Evolutionary conservation across 306 rosid species (phyloP), one percentile per base, ranked within the genome.

Genomic region (Oemleria cerasiformis): DNA sequence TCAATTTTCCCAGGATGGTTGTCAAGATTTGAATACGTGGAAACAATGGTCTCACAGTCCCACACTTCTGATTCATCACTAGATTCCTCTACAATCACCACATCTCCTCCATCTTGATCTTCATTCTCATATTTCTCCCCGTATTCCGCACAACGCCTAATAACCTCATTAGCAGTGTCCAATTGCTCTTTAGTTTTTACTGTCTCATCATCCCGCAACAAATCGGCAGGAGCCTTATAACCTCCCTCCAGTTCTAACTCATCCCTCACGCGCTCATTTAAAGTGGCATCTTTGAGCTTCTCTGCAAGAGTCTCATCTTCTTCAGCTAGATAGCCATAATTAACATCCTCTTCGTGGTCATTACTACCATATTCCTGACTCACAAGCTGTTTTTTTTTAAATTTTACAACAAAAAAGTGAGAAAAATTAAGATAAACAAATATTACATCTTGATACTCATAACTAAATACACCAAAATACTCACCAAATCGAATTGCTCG

Each of bases 1-100:
- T 47, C 85, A 13, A 94, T 94, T 80, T 84, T 87, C 57, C 87
- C 86, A 61, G 99, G 99, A 71, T 89, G 99, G 69, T 94, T 94
- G 77, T 94, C 96, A 48, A 91, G 83, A 83, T 84, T 91, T 30
- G 99, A 84, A 73, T 85, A 94, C 0, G 96, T 94, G 34, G 96
- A 82, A 69, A 91, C 86, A 78, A 94, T 87, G 54, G 97, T 94
- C 78, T 94, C 99, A 67, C 97, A 89, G 41, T 94, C 96, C 97
- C 96, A 89, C 67, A 73, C 85, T 81, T 94, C 96, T 38, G 91
- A 89, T 54, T 94, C 99, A 74, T 91, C 96, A 13, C 97, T 91
- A 77, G 91, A 87, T 84, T 91, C 97, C 71, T 94, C 77, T 39
- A 82, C 72, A 73, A 91, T 42, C 62, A 79, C 73, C 48, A 74